A percentile compares a stretch with the other conserved stretches of the same genome.
Evolutionary conservation across 306 rosid genomes (phyloP).

Genomic region (Pterocarpus santalinus): DNA sequence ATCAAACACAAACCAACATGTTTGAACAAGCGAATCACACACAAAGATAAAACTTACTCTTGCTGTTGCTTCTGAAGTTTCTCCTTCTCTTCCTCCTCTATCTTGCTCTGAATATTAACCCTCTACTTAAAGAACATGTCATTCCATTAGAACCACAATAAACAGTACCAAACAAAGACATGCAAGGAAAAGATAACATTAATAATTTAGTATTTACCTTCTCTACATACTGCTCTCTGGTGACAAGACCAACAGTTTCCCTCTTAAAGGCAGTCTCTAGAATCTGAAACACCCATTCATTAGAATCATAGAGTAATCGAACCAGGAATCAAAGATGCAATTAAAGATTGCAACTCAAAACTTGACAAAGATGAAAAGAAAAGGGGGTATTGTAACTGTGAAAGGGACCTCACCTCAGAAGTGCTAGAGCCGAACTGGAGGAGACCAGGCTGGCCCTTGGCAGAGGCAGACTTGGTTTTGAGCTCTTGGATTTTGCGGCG

Average conservation of each 20-base stretch:
- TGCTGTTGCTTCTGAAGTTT: constrained; percentile 94
- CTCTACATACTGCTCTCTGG: constrained; percentile 93
- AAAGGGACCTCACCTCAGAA: constrained; percentile 85
- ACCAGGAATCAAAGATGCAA: background rate
- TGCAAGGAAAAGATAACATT: background rate
- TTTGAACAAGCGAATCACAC: constrained; percentile 7
- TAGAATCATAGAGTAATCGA: background rate
- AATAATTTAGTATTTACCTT: constrained; percentile 61
- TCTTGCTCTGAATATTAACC: constrained; percentile 84
- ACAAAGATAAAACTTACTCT: constrained; percentile 63
- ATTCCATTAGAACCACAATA: constrained; percentile 4
- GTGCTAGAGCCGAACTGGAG: constrained; percentile 98
- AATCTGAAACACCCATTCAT: constrained; percentile 64
- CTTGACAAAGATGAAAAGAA: background rate
- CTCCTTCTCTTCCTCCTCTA: constrained; percentile 99
- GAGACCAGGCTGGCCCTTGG: constrained; percentile 88
- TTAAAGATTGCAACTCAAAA: background rate
- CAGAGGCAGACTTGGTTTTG: constrained; percentile 83
- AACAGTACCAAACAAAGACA: background rate
- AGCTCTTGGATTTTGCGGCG: constrained; percentile 97
- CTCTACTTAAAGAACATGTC: constrained; percentile 58
- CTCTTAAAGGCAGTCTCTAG: constrained; percentile 98
- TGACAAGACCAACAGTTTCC: constrained; percentile 95
- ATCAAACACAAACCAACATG: background rate
- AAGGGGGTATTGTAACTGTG: too few species aligned